phyloP scores from a whole-genome alignment of 2,329 filamentous ascomycete species.

The Shiraia sp. region DNA sequence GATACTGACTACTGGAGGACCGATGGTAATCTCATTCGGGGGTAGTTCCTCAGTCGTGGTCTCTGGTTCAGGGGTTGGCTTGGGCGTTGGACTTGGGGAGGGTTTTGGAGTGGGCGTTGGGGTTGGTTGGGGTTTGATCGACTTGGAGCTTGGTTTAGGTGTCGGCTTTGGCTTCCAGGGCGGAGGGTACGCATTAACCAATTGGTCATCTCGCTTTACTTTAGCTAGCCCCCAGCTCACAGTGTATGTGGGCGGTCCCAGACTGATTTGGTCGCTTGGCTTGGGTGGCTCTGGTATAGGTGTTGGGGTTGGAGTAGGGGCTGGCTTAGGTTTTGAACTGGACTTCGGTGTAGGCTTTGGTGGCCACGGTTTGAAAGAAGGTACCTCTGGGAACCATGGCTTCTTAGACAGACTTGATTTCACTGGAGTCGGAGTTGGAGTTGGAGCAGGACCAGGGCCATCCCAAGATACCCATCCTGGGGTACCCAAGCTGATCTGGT shows the following conservation, averaged over 20 bases:
- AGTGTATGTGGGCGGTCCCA: conserved; percentile 1
- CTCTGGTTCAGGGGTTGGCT: conserved; percentile 1
- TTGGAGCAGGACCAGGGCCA: conserved; percentile 3
- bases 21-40: conserved; percentile 12
- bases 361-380: background rate
- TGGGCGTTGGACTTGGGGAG: conserved; percentile 2
- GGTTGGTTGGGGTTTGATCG: conserved; percentile 4
- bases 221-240: conserved; percentile 10
- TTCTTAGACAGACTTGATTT: conserved; percentile 2
- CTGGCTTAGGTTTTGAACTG: background rate
- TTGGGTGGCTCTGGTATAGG: conserved; percentile 5
- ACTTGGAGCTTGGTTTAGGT: conserved; percentile 2
- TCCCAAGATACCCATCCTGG: conserved; percentile 20
- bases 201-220: background rate
- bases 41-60: background rate
- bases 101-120: conserved; percentile 6
- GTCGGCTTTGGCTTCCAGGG: conserved; percentile 4
- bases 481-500: conserved; percentile 10
- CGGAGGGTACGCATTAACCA: background rate
- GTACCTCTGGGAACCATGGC: background rate
- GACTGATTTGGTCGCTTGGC: conserved; percentile 12
- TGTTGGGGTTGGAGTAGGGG: conserved; percentile 6
- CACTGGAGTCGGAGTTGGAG: conserved; percentile 3
- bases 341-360: conserved; percentile 1
- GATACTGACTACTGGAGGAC: conserved; percentile 11